Conservation (phyloP, 2,329 filamentous ascomycete species). For the Setomelanomma holmii region DNA sequence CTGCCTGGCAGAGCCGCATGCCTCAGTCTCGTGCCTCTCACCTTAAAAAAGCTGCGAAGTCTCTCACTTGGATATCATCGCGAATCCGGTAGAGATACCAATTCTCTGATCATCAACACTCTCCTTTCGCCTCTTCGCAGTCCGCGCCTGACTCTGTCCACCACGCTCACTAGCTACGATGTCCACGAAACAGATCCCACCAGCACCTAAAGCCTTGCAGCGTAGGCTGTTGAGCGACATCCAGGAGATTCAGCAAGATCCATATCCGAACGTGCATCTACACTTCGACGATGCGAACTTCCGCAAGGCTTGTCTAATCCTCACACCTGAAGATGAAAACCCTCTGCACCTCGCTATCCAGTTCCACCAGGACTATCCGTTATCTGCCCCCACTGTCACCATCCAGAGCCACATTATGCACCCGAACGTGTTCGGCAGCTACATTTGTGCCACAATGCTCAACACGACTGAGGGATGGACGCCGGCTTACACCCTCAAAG, state of each 20-base stretch:
- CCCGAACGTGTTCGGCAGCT: slow-evolving; percentile 55
- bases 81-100: slow-evolving; percentile 9
- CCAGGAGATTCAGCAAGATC: slow-evolving; percentile 53
- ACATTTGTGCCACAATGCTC: slow-evolving; percentile 59
- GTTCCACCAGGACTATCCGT: slow-evolving; percentile 49
- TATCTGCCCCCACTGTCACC: slow-evolving; percentile 48
- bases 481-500: slow-evolving; percentile 59
- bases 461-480: slow-evolving; percentile 55
- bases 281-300: slow-evolving; percentile 49
- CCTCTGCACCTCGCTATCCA: slow-evolving; percentile 55
- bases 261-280: slow-evolving; percentile 57
- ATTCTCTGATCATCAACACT: slow-evolving; percentile 4
- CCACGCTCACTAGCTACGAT: no score
- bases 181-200: neutral
- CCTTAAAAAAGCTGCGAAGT: neutral
- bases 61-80: slow-evolving; percentile 5
- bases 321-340: slow-evolving; percentile 50
- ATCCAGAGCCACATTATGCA: slow-evolving; percentile 55
- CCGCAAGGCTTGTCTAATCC: slow-evolving; percentile 52
- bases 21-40: neutral
- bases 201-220: slow-evolving; percentile 21
- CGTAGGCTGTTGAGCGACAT: slow-evolving; percentile 52
- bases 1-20: slow-evolving; percentile 3
- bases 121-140: neutral
- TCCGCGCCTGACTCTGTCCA: no score